These are phyloP conservation scores for Westerdykella sp. DNA, from an alignment of 2,329 filamentous ascomycete species.

Conservation along the genomic window DNA sequence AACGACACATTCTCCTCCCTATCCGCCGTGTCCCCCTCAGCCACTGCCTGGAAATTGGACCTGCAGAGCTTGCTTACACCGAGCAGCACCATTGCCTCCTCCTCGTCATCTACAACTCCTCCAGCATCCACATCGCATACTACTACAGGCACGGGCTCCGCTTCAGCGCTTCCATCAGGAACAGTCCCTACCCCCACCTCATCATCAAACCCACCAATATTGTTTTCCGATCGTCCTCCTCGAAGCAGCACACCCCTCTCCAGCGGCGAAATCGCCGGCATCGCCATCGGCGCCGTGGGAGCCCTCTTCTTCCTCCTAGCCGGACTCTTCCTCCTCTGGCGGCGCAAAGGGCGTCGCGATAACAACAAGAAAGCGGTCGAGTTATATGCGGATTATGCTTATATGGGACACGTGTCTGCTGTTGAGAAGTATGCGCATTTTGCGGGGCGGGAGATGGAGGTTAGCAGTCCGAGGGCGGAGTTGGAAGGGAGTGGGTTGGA, in stretches of 20 bases:
- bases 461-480: no score
- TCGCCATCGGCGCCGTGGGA: constrained; percentile 13
- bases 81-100: constrained; percentile 3
- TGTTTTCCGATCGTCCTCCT: constrained; percentile 12
- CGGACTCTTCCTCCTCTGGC: constrained; percentile 8
- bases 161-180: constrained; percentile 38
- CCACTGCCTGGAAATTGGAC: constrained; percentile 10
- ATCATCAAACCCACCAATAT: constrained; percentile 12
- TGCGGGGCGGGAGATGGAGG: no score
- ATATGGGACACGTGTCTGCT: not conserved
- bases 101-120: constrained; percentile 7
- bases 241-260: constrained; percentile 7
- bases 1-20: constrained; percentile 18
- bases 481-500: no score
- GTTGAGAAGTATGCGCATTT: not conserved
- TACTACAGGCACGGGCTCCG: not conserved
- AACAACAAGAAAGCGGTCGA: no score
- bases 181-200: constrained; percentile 11
- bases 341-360: constrained; percentile 1
- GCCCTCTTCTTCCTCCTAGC: constrained; percentile 8
- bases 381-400: no score
- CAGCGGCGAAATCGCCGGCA: constrained; percentile 12
- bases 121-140: constrained; percentile 6
- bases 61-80: constrained; percentile 3
- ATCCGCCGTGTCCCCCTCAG: constrained; percentile 8